Evolutionary conservation across 106 monocot species (phyloP).

Genomic region (Xerophyta viscosa): DNA sequence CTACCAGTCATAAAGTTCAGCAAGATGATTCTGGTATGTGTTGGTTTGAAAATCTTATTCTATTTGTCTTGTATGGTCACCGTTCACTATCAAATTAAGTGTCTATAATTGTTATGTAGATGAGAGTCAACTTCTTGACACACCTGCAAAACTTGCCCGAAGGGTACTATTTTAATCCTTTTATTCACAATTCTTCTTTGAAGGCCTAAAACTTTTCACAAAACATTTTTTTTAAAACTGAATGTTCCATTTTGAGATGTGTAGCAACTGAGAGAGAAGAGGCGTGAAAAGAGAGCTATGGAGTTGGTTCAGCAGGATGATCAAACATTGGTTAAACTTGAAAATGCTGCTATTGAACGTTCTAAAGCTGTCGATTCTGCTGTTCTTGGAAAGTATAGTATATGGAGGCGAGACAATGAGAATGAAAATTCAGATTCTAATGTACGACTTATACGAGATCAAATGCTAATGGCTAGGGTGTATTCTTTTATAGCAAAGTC

Average conservation of each 20-base stretch:
- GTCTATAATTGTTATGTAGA: constrained; percentile 21
- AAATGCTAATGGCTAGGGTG: too few species aligned
- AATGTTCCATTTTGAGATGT: too few species aligned
- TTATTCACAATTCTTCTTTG: neutral
- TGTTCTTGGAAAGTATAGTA: too few species aligned
- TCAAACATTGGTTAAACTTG: too few species aligned
- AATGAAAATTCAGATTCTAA: too few species aligned
- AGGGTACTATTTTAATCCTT: constrained; percentile 33
- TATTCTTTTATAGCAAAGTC: constrained; percentile 63
- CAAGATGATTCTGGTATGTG: constrained; percentile 25
- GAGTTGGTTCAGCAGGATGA: too few species aligned
- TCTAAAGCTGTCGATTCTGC: constrained; percentile 51
- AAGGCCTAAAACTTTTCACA: too few species aligned
- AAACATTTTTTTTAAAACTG: too few species aligned
- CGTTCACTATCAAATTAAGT: neutral
- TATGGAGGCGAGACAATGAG: too few species aligned
- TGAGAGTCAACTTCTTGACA: constrained; percentile 27
- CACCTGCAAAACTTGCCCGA: constrained; percentile 48
- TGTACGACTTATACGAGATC: too few species aligned
- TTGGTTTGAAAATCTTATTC: neutral
- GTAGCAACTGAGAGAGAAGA: too few species aligned
- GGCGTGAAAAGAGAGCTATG: too few species aligned
- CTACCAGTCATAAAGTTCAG: constrained; percentile 7
- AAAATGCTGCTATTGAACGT: constrained; percentile 55
- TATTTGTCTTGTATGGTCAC: neutral